Evolutionary conservation across 768 basidiomycete species (phyloP).

Genomic region (Trametopsis cervina): DNA sequence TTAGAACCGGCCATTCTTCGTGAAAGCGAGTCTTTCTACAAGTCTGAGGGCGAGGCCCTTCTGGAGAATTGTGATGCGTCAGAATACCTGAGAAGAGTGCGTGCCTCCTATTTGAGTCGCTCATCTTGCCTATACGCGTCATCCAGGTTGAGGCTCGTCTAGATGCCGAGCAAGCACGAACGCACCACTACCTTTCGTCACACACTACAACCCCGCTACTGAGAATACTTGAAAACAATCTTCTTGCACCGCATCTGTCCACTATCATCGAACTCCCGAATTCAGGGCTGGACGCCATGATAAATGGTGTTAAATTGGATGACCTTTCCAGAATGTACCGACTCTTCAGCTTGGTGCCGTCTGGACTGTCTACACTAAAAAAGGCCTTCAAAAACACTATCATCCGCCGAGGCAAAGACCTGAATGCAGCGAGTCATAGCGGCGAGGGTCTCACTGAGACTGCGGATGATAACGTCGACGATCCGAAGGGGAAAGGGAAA

Average conservation of each 20-base stretch:
- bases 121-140: slow-evolving; percentile 11
- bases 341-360: slow-evolving; percentile 60
- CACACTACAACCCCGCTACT: slow-evolving; percentile 64
- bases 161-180: slow-evolving; percentile 75
- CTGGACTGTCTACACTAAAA: slow-evolving; percentile 60
- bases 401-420: slow-evolving; percentile 62
- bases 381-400: slow-evolving; percentile 67
- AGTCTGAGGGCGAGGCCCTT: slow-evolving; percentile 61
- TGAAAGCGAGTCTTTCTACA: slow-evolving; percentile 77
- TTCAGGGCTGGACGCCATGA: slow-evolving; percentile 84
- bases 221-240: slow-evolving; percentile 67
- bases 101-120: slow-evolving; percentile 20
- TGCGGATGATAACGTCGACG: slow-evolving; percentile 27
- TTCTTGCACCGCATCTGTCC: slow-evolving; percentile 73
- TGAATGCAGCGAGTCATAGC: slow-evolving; percentile 56
- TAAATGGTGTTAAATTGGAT: slow-evolving; percentile 69
- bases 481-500: slow-evolving; percentile 47
- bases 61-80: slow-evolving; percentile 72
- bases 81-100: slow-evolving; percentile 73
- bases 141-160: slow-evolving; percentile 74
- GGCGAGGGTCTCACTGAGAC: slow-evolving; percentile 28
- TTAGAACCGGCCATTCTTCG: slow-evolving; percentile 77
- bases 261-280: slow-evolving; percentile 70
- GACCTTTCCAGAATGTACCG: slow-evolving; percentile 77
- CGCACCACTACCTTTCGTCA: slow-evolving; percentile 79